A percentile compares a stretch with the other conserved stretches of the same genome.
These are phyloP conservation scores for Leccinum aurantiacum DNA, from an alignment of 768 basidiomycete species.

Conservation along the genomic window DNA sequence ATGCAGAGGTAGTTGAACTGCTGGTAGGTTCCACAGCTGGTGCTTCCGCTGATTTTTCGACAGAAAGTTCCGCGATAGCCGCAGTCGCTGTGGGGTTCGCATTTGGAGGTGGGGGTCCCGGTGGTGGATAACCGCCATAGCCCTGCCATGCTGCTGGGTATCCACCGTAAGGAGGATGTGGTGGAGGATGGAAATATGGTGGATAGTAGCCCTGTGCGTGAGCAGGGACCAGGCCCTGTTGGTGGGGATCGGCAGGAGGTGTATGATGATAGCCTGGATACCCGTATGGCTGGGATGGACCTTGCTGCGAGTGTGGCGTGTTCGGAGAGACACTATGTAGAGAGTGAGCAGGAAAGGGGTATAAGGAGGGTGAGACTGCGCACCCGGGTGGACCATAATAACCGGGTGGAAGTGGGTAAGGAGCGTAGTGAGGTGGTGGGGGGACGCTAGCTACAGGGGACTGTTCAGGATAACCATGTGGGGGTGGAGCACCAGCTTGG, in stretches of 20 bases:
- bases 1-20: constrained; percentile 24
- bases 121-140: constrained; percentile 34
- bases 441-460: constrained; percentile 25
- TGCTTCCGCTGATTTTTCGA: constrained; percentile 28
- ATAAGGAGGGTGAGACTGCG: constrained; percentile 1
- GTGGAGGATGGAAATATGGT: constrained; percentile 33
- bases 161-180: constrained; percentile 31
- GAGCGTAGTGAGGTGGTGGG: constrained; percentile 32
- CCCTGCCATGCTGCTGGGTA: constrained; percentile 30
- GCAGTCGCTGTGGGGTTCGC: constrained; percentile 15
- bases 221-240: constrained; percentile 22
- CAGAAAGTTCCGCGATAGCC: constrained; percentile 16
- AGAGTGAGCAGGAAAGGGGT: constrained; percentile 16
- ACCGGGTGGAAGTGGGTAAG: constrained; percentile 33
- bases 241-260: constrained; percentile 27
- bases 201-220: constrained; percentile 30
- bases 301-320: constrained; percentile 25
- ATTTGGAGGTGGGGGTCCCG: constrained; percentile 23
- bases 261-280: constrained; percentile 26
- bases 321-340: constrained; percentile 21
- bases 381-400: constrained; percentile 35
- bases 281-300: constrained; percentile 22
- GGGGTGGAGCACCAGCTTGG: constrained; percentile 24
- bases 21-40: constrained; percentile 17
- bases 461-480: constrained; percentile 32